Conservation (phyloP, 2,329 filamentous ascomycete species). For the Calycina marina region DNA sequence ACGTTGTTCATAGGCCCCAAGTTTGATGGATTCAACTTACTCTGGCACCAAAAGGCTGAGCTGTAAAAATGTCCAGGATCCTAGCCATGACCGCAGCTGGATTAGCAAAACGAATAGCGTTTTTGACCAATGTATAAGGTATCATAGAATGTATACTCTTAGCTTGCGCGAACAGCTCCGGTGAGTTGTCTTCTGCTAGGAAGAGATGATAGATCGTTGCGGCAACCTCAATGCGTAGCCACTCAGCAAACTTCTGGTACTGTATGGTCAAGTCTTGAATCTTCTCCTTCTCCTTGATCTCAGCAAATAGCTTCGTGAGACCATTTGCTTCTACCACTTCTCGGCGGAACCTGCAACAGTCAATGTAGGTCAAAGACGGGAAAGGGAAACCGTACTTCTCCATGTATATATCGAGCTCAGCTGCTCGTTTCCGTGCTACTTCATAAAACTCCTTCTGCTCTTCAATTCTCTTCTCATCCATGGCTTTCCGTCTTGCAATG, state of each 20-base stretch:
- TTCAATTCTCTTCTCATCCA: slow-evolving; percentile 78
- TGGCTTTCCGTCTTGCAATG: slow-evolving; percentile 60
- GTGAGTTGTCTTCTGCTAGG: slow-evolving; percentile 93
- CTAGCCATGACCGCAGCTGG: slow-evolving; percentile 95
- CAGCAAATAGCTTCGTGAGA: slow-evolving; percentile 79
- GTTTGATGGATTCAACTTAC: too few species aligned
- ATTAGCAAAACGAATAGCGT: slow-evolving; percentile 91
- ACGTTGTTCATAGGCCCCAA: not conserved
- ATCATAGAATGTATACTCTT: slow-evolving; percentile 91
- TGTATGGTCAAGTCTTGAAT: slow-evolving; percentile 84
- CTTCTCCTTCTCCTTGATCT: slow-evolving; percentile 79
- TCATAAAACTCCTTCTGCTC: slow-evolving; percentile 94
- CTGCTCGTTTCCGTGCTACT: slow-evolving; percentile 77
- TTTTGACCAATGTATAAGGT: slow-evolving; percentile 86
- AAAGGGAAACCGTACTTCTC: slow-evolving; percentile 51
- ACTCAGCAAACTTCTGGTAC: slow-evolving; percentile 96
- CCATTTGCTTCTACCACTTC: slow-evolving; percentile 63
- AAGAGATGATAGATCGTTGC: slow-evolving; percentile 96
- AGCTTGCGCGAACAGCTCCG: slow-evolving; percentile 85
- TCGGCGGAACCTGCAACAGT: slow-evolving; percentile 39
- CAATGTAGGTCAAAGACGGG: too few species aligned
- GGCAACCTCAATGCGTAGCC: slow-evolving; percentile 92
- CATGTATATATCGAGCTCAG: slow-evolving; percentile 95
- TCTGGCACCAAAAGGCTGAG: slow-evolving; percentile 81
- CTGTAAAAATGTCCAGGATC: slow-evolving; percentile 85